Evolutionary conservation across 2,329 filamentous ascomycete genomes (phyloP), one percentile per base, ranked within the genome.

Genomic region (Aspergillus candidus): DNA sequence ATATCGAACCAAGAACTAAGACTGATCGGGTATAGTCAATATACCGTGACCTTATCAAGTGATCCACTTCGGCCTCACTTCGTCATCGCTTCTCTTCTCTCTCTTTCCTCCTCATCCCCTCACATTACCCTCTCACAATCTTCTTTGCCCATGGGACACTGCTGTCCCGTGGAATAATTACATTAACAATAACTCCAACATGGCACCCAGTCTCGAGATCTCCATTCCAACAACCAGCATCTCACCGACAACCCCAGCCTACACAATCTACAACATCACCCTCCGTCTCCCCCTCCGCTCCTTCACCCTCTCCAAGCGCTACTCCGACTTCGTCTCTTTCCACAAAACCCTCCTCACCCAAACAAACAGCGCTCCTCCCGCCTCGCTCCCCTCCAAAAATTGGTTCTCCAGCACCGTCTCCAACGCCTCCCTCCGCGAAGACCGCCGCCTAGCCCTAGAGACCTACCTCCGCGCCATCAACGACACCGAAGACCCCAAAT

Each of bases 261-360:
- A 77, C 65, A 83, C 79, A 0, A 60, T 76, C 54, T 84, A 83
- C 67, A 76, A 80, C 52, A 74, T 84, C 58, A 72, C 72, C 41
- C 71, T 83, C 51, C 74, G 79, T 34, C 75, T 82, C 14, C 79
- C 80, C 1, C 73, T 82, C 29, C 75, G 78, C 43, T 75, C 77
- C 38, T 76, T 77, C 53, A 77, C 72, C 35, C 63, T 81, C 43
- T 71, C 71, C 36, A 83, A 83, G 61, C 79, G 80, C 52, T 84
- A 83, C 68, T 80, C 78, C 40, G 80, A 83, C 62, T 84, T 84
- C 62, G 60, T 69, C 35, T 56, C 70, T 42, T 75, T 84, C 44
- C 72, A 84, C 62, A 61, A 62, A 3, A 62, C 70, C 2, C 68
- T 83, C 6, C 66, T 66, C 30, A 67, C 70, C 15, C 72, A 79